These are phyloP conservation scores for Hansfordia pulvinata DNA, from an alignment of 2,329 filamentous ascomycete genomes.

Conservation along the genomic window DNA sequence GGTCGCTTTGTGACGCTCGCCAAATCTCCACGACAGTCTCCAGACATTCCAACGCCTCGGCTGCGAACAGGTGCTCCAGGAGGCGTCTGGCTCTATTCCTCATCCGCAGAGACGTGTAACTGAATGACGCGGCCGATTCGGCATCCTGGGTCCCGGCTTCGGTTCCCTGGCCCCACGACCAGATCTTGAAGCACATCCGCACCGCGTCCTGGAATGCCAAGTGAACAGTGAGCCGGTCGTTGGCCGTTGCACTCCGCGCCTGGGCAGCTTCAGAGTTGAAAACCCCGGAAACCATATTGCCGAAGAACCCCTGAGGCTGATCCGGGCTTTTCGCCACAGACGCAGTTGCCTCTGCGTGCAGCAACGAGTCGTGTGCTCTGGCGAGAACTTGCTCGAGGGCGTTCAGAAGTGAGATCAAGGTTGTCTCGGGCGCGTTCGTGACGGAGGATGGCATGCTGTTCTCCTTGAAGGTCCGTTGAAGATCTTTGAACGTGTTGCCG, in stretches of 20 bases:
- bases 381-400: slow-evolving; percentile 86
- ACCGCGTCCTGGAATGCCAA: slow-evolving; percentile 96
- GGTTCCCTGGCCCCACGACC: slow-evolving; percentile 73
- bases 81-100: slow-evolving; percentile 78
- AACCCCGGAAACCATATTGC: slow-evolving; percentile 85
- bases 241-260: slow-evolving; percentile 73
- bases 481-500: slow-evolving; percentile 52
- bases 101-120: slow-evolving; percentile 82
- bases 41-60: slow-evolving; percentile 83
- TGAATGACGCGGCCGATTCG: slow-evolving; percentile 67
- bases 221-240: slow-evolving; percentile 82
- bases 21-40: slow-evolving; percentile 84
- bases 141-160: slow-evolving; percentile 47
- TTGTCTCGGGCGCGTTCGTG: slow-evolving; percentile 47
- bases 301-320: slow-evolving; percentile 77
- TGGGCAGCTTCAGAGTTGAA: slow-evolving; percentile 69
- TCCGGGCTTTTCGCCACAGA: slow-evolving; percentile 65
- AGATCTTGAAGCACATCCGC: slow-evolving; percentile 82
- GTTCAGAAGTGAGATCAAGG: slow-evolving; percentile 75
- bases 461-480: slow-evolving; percentile 50
- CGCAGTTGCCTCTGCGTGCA: slow-evolving; percentile 59
- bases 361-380: slow-evolving; percentile 68
- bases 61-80: slow-evolving; percentile 83
- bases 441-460: slow-evolving; percentile 15
- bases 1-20: slow-evolving; percentile 38